These are phyloP conservation scores for Brassica nigra DNA, from an alignment of 345 rosid species.

Conservation along the genomic window DNA sequence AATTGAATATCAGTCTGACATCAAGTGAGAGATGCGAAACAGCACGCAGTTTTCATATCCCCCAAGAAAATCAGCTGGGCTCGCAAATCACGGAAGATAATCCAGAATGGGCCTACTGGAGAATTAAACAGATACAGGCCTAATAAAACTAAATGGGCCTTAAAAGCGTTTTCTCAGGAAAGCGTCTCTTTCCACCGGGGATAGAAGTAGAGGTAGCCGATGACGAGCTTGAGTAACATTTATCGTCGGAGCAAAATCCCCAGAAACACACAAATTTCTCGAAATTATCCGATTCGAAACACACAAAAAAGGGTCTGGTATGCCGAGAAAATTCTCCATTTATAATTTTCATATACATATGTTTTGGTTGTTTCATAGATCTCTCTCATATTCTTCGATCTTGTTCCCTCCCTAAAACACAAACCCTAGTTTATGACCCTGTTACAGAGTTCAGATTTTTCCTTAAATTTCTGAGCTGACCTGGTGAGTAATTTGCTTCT, in stretches of 20 bases:
- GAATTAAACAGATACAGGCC: not conserved
- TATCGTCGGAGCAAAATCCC: conserved; percentile 38
- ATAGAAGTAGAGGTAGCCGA: conserved; percentile 27
- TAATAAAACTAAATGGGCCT: conserved; percentile 20
- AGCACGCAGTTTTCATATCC: conserved; percentile 8
- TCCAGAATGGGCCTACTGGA: not conserved
- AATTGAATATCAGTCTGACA: not conserved
- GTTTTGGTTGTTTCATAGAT: conserved; percentile 46
- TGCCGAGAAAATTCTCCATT: conserved; percentile 42
- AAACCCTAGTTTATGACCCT: conserved; percentile 32
- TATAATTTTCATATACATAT: conserved; percentile 39
- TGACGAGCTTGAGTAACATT: conserved; percentile 7
- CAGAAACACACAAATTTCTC: conserved; percentile 6
- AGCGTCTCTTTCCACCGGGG: conserved; percentile 23
- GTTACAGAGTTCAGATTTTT: conserved; percentile 28
- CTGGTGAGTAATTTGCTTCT: conserved; percentile 43
- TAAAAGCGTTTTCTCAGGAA: not conserved
- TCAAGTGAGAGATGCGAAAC: not conserved
- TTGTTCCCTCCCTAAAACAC: conserved; percentile 30
- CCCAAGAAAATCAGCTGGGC: not conserved
- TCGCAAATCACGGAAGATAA: not conserved
- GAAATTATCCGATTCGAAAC: conserved; percentile 24
- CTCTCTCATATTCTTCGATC: not conserved
- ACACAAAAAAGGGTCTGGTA: conserved; percentile 35
- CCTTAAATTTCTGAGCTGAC: conserved; percentile 34